phyloP scores from a whole-genome alignment of 305 asterid genomes.

The Fraxinus sp. region DNA sequence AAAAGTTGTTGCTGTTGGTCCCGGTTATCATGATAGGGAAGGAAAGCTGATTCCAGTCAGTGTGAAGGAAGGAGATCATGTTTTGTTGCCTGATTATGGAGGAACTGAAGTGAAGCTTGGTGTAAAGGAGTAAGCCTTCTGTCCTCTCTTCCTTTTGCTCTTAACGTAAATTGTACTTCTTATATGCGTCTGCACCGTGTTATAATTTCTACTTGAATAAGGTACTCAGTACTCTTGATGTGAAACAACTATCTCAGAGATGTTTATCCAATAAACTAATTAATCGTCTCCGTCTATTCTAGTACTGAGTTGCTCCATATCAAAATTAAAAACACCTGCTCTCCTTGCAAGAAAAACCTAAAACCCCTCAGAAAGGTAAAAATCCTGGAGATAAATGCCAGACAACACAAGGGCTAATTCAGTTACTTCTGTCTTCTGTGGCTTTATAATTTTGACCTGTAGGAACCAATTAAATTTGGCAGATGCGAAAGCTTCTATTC shows the following conservation, averaged over 20 bases:
- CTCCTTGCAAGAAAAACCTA: neutral
- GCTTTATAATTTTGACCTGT: neutral
- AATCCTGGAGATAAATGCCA: neutral
- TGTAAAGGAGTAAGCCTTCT: slow-evolving; percentile 50
- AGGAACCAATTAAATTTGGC: neutral
- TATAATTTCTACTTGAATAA: neutral
- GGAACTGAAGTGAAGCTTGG: slow-evolving; percentile 67
- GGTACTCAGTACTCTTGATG: neutral
- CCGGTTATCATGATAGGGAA: slow-evolving; percentile 50
- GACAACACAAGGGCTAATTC: neutral
- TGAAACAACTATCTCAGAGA: neutral
- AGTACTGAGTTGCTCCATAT: neutral
- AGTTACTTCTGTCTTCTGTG: neutral
- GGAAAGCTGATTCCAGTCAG: slow-evolving; percentile 60
- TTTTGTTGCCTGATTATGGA: slow-evolving; percentile 69
- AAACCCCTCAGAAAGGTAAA: neutral
- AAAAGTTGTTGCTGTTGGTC: slow-evolving; percentile 68
- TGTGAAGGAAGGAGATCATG: slow-evolving; percentile 66
- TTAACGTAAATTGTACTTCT: neutral
- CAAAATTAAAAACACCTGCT: neutral
- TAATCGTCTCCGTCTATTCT: neutral
- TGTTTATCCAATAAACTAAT: neutral
- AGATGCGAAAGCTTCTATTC: neutral
- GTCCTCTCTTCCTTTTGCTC: neutral
- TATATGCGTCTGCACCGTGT: neutral